Evolutionary conservation across 1,139 yeast genomes (phyloP), one percentile per base, ranked within the genome.

Genomic region (Zhuliangozyma parablackwelliae): DNA sequence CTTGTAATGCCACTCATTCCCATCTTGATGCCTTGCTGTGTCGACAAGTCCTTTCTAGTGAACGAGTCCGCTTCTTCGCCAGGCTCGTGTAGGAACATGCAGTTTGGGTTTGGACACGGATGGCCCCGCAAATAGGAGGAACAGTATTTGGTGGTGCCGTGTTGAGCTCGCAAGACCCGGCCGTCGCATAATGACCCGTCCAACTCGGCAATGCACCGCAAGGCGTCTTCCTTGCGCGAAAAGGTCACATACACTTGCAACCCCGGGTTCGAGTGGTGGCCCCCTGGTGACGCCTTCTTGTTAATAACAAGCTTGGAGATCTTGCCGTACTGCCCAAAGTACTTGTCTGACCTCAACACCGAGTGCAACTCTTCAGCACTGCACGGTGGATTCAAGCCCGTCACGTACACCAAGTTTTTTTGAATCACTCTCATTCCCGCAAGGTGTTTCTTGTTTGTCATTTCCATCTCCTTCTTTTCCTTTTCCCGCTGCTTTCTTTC

Each of bases 41-140:
- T 85, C 10, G 90, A 82, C 56, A 89, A 72, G 56, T 90, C 97
- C 57, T 90, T 94, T 61, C 96, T 81, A 26, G 96, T 87, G 61
- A 88, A 92, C 7, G 95, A 83, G 54, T 94, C 98, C 1, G 97
- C 97, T 59, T 94, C 98, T 65, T 94, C 99, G 42, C 99, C 98
- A 3, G 98, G 98, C 61, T 94, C 98, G 59, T 94, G 99, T 52
- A 94, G 72, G 56, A 92, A 94, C 98, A 94, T 94, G 72, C 99
- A 94, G 57, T 89, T 89, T 43, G 98, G 98, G 61, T 94, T 94
- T 42, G 96, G 98, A 64, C 99, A 94, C 16, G 95, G 82, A 58
- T 88, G 95, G 29, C 97, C 97, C 47, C 97, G 77, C 47, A 94
- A 70, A 57, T 94, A 94, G 2, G 96, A 84, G 11, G 96, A 88